Evolutionary conservation across 495 filamentous ascomycete genomes (phyloP).

Genomic region (Opeltia flavorubescens): DNA sequence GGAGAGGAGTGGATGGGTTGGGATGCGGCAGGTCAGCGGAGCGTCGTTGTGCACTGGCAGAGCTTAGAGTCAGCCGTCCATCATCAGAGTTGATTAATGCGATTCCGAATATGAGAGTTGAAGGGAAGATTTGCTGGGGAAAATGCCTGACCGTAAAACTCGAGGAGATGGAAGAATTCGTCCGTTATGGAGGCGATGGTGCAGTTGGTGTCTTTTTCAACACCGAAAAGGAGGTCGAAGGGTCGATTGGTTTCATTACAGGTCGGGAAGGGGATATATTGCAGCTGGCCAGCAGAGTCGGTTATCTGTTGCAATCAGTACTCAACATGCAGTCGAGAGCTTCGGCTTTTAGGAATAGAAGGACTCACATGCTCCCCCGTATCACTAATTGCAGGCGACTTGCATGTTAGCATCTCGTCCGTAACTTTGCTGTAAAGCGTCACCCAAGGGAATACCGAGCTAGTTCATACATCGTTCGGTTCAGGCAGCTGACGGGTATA

Average conservation of each 20-base stretch:
- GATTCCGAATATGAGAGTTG: too few relatives aligned
- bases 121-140: too few relatives aligned
- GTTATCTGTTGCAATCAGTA: slow-evolving; percentile 47
- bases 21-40: slow-evolving; percentile 82
- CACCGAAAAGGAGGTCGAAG: slow-evolving; percentile 72
- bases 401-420: not conserved
- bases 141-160: too few relatives aligned
- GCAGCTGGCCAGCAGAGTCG: slow-evolving; percentile 62
- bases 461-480: slow-evolving; percentile 48
- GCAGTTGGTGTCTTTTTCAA: slow-evolving; percentile 75
- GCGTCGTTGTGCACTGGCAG: slow-evolving; percentile 94
- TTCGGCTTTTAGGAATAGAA: not conserved
- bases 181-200: slow-evolving; percentile 77
- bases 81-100: too few relatives aligned
- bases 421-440: not conserved
- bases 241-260: slow-evolving; percentile 83
- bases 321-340: not conserved
- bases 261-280: slow-evolving; percentile 84
- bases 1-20: slow-evolving; percentile 49
- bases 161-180: slow-evolving; percentile 88
- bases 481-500: slow-evolving; percentile 54
- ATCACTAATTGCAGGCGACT: slow-evolving; percentile 23
- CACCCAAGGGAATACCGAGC: not conserved
- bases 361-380: slow-evolving; percentile 48
- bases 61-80: too few relatives aligned